Evolutionary conservation across 2,329 filamentous ascomycete genomes (phyloP), one percentile per base, ranked within the genome.

Genomic region (Gaeumannomyces tritici): DNA sequence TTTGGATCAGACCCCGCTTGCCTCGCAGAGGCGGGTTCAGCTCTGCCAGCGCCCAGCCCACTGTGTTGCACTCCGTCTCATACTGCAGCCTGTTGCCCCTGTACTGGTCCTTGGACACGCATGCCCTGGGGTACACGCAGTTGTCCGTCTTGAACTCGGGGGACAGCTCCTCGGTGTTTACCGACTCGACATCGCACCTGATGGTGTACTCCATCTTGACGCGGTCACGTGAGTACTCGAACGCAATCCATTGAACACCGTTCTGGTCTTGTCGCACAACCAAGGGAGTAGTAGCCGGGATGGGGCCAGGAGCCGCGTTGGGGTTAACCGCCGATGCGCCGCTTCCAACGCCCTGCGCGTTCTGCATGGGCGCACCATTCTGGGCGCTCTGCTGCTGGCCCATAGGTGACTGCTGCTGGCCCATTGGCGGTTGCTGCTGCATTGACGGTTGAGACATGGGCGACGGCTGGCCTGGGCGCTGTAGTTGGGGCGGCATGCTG

Each of bases 151-250:
- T 98, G 83, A 98, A 98, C 67, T 98, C 93, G 66, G 85, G 80
- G 57, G 85, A 84, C 24, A 99, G 83, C 65, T 88, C 88, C 62
- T 97, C 92, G 57, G 93, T 92, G 71, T 93, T 92, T 65, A 99
- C 92, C 0, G 93, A 97, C 77, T 98, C 95, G 26, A 98, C 95
- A 69, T 98, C 95, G 73, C 95, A 98, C 61, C 95, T 89, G 70
- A 99, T 99, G 1, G 93, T 97, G 77, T 99, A 99, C 76, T 98
- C 93, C 92, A 98, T 96, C 85, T 99, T 99, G 68, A 98, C 93
- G 57, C 93, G 84, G 72, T 99, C 93, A 64, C 93, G 87, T 13
- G 93, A 98, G 74, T 99, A 99, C 74, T 99, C 95, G 66, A 98
- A 99, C 0, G 92, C 92, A 70, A 98, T 98, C 95, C 95, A 98